Percentiles rank a stretch among this genome's conserved stretches.
Evolutionary conservation across 1,284 basidiomycete species (phyloP).

Genomic region (Ceratobasidium papillatum): DNA sequence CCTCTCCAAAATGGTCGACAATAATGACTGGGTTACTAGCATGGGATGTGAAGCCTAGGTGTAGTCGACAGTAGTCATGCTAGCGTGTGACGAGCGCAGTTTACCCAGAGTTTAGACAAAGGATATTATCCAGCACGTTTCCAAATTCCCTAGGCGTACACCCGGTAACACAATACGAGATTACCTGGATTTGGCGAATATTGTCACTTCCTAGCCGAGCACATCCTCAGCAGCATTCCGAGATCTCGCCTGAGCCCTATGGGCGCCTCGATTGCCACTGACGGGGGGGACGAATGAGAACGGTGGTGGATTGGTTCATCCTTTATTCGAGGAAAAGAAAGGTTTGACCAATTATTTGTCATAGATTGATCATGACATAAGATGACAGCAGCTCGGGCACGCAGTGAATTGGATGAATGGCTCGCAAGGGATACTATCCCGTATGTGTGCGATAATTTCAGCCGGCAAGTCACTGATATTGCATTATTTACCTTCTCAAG

Average conservation of each 20-base stretch:
- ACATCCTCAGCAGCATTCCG: not conserved
- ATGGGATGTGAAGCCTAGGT: not conserved
- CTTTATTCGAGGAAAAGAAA: conserved; percentile 3
- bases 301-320: conserved; percentile 15
- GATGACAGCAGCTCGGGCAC: too few species aligned
- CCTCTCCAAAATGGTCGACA: not conserved
- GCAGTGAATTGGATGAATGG: too few species aligned
- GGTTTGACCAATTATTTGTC: not conserved
- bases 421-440: too few species aligned
- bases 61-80: conserved; percentile 5
- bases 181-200: not conserved
- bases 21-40: not conserved
- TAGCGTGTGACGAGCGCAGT: not conserved
- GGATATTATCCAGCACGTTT: not conserved
- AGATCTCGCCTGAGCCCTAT: not conserved
- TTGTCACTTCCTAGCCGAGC: not conserved
- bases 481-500: too few species aligned
- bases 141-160: not conserved
- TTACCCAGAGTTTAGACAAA: conserved; percentile 10
- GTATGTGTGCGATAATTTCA: too few species aligned
- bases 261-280: not conserved
- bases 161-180: not conserved
- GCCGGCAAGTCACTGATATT: too few species aligned
- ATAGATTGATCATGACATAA: too few species aligned
- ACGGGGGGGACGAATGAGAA: not conserved